These are phyloP conservation scores for Pharnaceum exiguum DNA, from an alignment of 148 eudicot genomes.

Conservation along the genomic window DNA sequence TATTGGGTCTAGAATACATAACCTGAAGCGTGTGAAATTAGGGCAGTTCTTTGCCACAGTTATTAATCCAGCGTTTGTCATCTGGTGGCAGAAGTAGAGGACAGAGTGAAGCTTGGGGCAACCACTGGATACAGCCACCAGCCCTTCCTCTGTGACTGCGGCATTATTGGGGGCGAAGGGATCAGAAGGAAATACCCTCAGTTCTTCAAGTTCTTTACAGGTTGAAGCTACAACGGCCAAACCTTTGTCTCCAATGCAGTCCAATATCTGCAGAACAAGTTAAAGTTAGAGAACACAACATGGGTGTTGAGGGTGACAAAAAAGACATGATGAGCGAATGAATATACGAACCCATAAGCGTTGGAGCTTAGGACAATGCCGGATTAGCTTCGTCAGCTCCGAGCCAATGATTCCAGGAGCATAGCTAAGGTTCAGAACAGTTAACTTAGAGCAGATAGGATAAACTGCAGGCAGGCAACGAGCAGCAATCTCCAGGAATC, in stretches of 20 bases:
- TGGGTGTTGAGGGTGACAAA: neutral
- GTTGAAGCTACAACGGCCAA: conserved; percentile 54
- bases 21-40: conserved; percentile 56
- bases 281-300: neutral
- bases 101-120: conserved; percentile 71
- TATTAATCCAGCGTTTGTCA: conserved; percentile 77
- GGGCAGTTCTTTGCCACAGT: conserved; percentile 77
- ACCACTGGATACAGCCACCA: conserved; percentile 73
- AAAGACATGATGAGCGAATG: neutral
- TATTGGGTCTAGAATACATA: conserved; percentile 54
- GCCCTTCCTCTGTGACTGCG: conserved; percentile 72
- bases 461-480: conserved; percentile 63
- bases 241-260: conserved; percentile 74
- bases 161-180: conserved; percentile 40
- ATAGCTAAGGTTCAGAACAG: conserved; percentile 72
- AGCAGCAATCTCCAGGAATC: conserved; percentile 58
- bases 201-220: conserved; percentile 77
- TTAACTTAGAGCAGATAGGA: conserved; percentile 54
- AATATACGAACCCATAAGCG: conserved; percentile 75
- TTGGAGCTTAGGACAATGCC: conserved; percentile 61
- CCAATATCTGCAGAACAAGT: conserved; percentile 43
- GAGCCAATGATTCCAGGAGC: conserved; percentile 55
- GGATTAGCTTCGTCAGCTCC: conserved; percentile 63
- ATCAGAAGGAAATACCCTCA: conserved; percentile 80
- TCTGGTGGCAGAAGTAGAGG: conserved; percentile 75